Evolutionary conservation across 345 rosid genomes (phyloP).

Genomic region (Melaleuca quinquenervia): DNA sequence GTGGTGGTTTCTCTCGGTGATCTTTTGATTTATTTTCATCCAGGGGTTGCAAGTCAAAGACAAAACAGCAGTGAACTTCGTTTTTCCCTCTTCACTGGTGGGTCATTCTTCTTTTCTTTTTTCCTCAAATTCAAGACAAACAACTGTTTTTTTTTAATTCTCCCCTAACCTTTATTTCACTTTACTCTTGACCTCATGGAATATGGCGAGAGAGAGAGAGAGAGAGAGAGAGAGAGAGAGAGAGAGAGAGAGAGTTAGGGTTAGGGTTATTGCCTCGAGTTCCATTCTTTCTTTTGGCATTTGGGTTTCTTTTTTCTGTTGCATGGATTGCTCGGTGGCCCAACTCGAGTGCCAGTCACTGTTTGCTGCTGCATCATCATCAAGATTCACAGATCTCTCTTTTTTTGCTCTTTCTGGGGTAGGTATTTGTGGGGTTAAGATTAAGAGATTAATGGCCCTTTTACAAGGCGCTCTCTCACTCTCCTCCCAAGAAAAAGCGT

Average conservation of each 20-base stretch:
- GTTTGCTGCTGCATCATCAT: slow-evolving; percentile 83
- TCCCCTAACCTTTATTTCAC: not conserved
- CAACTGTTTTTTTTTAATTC: no score
- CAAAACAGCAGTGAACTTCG: no score
- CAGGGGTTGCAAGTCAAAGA: no score
- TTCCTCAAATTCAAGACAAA: no score
- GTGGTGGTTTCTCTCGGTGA: no score
- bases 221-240: not conserved
- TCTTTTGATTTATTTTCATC: no score
- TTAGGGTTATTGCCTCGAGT: slow-evolving; percentile 14
- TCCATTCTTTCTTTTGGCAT: slow-evolving; percentile 1
- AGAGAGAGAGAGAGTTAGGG: slow-evolving; percentile 19
- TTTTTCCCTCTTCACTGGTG: no score
- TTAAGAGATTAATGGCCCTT: not conserved
- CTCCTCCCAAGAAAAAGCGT: not conserved
- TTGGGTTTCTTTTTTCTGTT: not conserved
- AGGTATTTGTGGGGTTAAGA: not conserved
- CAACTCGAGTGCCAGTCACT: slow-evolving; percentile 33
- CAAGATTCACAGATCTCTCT: slow-evolving; percentile 71
- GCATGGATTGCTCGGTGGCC: not conserved
- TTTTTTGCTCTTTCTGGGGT: not conserved
- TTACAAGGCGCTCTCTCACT: not conserved
- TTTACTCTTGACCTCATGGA: not conserved
- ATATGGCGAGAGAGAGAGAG: no score
- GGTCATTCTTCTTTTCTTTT: no score